Conservation (phyloP, 306 rosid species). For the Prunus persica region Prunus_persica_NCBIv2 NC_034016.1:13339501-13340000, state of each 20-base stretch:
- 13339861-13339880: neutral
- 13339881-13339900: neutral
- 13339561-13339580: conserved; percentile 6
- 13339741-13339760: neutral
- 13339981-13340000: neutral
- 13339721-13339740: neutral
- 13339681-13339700: neutral
- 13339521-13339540: conserved; percentile 80
- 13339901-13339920: neutral
- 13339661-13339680: neutral
- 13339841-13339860: neutral
- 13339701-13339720: neutral
- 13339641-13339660: neutral
- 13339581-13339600: conserved; percentile 5
- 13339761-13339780: neutral
- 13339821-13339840: neutral
- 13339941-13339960: neutral
- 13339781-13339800: neutral
- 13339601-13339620: conserved; percentile 1
- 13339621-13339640: neutral
- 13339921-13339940: neutral
- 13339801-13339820: neutral
- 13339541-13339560: conserved; percentile 74
- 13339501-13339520: conserved; percentile 72
- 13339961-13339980: neutral